These are phyloP conservation scores for Amanita rubescens DNA, from an alignment of 768 basidiomycete species.

Conservation along the genomic window DNA sequence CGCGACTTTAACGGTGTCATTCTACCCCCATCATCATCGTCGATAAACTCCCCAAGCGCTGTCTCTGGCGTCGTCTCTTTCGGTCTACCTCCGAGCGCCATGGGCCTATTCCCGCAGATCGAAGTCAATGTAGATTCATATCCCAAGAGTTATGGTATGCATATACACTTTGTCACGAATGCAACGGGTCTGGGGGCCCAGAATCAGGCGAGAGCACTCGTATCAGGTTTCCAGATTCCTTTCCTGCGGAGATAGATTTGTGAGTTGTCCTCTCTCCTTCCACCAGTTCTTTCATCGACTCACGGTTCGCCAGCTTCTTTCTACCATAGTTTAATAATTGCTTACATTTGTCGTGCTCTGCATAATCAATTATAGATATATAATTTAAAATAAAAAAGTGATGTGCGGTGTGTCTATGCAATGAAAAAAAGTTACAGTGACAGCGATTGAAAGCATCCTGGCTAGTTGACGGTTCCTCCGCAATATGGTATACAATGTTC, in stretches of 20 bases:
- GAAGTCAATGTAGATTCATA: conserved; percentile 92
- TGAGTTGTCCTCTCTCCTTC: neutral
- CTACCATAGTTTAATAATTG: neutral
- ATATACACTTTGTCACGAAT: conserved; percentile 90
- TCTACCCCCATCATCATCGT: conserved; percentile 69
- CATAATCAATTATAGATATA: neutral
- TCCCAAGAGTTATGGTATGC: conserved; percentile 81
- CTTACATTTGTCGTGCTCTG: neutral
- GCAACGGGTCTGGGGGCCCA: conserved; percentile 85
- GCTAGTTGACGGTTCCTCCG: conserved; percentile 5
- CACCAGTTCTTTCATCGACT: neutral
- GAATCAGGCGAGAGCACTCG: conserved; percentile 75
- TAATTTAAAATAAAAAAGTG: conserved; percentile 1
- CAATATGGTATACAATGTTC: conserved; percentile 9
- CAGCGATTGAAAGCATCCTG: too few species aligned
- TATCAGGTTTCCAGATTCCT: conserved; percentile 91
- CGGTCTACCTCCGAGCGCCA: conserved; percentile 76
- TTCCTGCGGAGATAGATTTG: conserved; percentile 45
- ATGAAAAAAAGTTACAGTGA: neutral
- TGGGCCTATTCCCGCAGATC: conserved; percentile 92
- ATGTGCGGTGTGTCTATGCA: conserved; percentile 1
- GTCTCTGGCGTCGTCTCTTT: conserved; percentile 87
- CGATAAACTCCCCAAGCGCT: conserved; percentile 62
- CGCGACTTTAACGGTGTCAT: conserved; percentile 84
- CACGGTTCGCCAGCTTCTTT: neutral